phyloP scores from a whole-genome alignment of 495 filamentous ascomycete species.

The Aspergillus sparsus region DNA sequence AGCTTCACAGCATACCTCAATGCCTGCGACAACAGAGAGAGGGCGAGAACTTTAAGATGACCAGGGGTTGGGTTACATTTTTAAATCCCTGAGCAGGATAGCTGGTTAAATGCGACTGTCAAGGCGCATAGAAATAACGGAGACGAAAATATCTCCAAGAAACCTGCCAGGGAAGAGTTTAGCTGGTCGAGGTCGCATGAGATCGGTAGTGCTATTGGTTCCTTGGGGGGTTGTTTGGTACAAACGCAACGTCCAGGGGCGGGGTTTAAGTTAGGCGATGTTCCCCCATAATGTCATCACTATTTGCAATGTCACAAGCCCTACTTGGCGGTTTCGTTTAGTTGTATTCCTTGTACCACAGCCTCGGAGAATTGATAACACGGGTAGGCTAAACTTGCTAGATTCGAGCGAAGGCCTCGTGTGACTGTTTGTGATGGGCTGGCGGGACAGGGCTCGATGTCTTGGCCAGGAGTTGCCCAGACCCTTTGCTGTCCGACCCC shows the following conservation, averaged over 20 bases:
- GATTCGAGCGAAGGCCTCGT: background rate
- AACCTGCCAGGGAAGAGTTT: background rate
- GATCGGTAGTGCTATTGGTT: background rate
- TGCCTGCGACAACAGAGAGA: no score
- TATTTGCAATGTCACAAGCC: background rate
- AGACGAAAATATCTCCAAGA: no score
- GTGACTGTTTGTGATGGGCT: background rate
- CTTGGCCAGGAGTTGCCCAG: background rate
- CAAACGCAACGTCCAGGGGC: background rate
- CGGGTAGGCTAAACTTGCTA: background rate
- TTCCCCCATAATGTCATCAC: background rate
- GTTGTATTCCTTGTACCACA: background rate
- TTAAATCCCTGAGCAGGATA: no score
- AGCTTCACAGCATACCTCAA: no score
- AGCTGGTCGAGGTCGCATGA: background rate
- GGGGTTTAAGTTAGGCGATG: background rate
- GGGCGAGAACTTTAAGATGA: no score
- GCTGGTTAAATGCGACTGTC: no score
- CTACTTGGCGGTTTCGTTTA: background rate
- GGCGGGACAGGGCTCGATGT: background rate
- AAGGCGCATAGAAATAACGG: no score
- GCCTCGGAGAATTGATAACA: background rate
- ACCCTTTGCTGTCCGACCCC: no score
- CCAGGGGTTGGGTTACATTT: no score
- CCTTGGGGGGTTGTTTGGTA: background rate